Evolutionary conservation across 2,329 filamentous ascomycete species (phyloP).

Genomic region (Diaporthe ilicicola): DNA sequence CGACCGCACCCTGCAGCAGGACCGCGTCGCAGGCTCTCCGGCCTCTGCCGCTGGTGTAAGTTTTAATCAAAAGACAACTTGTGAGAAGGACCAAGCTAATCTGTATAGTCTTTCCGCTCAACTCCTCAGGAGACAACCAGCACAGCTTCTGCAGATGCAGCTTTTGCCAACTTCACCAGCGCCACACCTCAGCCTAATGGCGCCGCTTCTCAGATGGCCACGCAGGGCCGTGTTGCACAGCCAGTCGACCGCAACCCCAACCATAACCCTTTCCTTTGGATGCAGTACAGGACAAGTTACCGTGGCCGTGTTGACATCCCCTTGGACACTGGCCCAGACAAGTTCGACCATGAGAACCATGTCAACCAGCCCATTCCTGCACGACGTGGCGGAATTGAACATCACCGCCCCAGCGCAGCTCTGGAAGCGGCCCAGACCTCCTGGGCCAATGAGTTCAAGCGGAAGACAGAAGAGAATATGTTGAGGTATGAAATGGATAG

Average conservation of each 20-base stretch:
- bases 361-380: slow-evolving; percentile 5
- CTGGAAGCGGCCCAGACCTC: slow-evolving; percentile 11
- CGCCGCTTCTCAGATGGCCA: not conserved
- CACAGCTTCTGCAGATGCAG: slow-evolving; percentile 17
- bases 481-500: not conserved
- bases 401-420: slow-evolving; percentile 8
- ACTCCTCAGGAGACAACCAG: slow-evolving; percentile 22
- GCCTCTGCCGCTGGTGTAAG: slow-evolving; percentile 37
- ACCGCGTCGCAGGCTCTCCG: slow-evolving; percentile 58
- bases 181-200: not conserved
- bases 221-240: not conserved
- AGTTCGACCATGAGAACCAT: slow-evolving; percentile 4
- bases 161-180: slow-evolving; percentile 25
- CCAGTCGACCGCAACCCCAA: not conserved
- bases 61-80: not conserved
- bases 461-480: not conserved
- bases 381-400: not conserved
- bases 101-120: slow-evolving; percentile 23
- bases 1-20: slow-evolving; percentile 77
- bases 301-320: not conserved
- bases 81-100: not conserved
- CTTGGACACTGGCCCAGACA: not conserved
- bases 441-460: slow-evolving; percentile 25
- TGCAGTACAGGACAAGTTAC: not conserved
- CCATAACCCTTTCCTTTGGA: not conserved